phyloP scores from a whole-genome alignment of 768 basidiomycete species.

The Leucosporidium creatinivorum region DNA sequence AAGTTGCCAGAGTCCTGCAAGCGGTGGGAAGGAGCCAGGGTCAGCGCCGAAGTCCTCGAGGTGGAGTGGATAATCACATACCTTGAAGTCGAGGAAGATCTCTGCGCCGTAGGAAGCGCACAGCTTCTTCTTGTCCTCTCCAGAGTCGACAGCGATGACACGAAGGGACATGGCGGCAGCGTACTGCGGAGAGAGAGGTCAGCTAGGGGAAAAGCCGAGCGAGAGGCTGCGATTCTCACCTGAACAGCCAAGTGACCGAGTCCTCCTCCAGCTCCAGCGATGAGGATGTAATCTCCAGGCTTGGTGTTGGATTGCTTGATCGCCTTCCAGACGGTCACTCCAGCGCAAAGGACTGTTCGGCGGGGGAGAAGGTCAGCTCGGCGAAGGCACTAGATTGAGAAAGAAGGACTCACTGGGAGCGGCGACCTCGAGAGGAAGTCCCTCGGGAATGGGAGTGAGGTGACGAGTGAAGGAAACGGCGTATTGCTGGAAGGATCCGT shows the following conservation, averaged over 20 bases:
- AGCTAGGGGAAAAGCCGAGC: constrained; percentile 44
- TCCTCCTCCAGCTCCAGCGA: constrained; percentile 44
- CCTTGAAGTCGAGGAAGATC: constrained; percentile 86
- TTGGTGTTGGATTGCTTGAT: constrained; percentile 61
- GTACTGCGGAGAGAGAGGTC: constrained; percentile 65
- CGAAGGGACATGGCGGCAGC: constrained; percentile 68
- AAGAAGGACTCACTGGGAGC: constrained; percentile 45
- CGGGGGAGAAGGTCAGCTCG: background rate
- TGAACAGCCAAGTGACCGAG: background rate
- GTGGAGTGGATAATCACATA: constrained; percentile 57
- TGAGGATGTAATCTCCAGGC: constrained; percentile 66
- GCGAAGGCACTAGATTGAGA: background rate
- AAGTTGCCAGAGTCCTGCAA: constrained; percentile 57
- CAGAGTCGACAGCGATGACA: constrained; percentile 74
- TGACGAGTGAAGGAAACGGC: constrained; percentile 56
- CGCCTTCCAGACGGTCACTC: constrained; percentile 81
- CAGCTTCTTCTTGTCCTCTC: constrained; percentile 55
- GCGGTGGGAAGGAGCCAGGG: constrained; percentile 30
- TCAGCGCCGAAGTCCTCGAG: constrained; percentile 40
- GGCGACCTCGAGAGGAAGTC: constrained; percentile 50
- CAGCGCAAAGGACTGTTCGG: constrained; percentile 30
- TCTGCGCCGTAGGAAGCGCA: constrained; percentile 98
- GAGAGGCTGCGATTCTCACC: background rate
- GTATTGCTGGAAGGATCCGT: constrained; percentile 47
- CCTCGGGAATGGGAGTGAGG: constrained; percentile 73